These are phyloP conservation scores for Ophiostoma novo-ulmi DNA, from an alignment of 2,329 filamentous ascomycete genomes.

Conservation along the genomic window DNA sequence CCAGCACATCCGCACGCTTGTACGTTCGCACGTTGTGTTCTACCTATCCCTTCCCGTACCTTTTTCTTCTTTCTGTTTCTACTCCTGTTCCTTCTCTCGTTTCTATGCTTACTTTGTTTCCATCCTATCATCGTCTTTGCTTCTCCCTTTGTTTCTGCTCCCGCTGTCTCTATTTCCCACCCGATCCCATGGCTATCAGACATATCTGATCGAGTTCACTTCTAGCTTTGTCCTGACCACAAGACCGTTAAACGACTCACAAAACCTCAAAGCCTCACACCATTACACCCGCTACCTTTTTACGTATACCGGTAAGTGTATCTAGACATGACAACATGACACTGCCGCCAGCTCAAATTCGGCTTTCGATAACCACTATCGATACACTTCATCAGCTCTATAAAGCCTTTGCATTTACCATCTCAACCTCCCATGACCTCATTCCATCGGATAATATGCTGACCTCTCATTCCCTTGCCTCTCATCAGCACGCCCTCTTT, in stretches of 20 bases:
- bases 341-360: background rate
- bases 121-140: background rate
- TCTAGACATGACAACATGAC: background rate
- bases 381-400: background rate
- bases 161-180: conserved; percentile 8
- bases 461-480: background rate
- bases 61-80: conserved; percentile 9
- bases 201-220: conserved; percentile 10
- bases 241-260: conserved; percentile 2
- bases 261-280: background rate
- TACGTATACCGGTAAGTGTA: background rate
- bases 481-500: conserved; percentile 7
- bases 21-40: conserved; percentile 15
- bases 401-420: background rate
- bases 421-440: background rate
- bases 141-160: background rate
- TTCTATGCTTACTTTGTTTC: background rate
- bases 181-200: conserved; percentile 8
- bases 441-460: background rate
- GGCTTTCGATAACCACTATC: background rate
- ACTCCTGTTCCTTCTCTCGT: background rate
- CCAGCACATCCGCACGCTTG: conserved; percentile 6
- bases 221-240: background rate
- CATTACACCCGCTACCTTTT: background rate
- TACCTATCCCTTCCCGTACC: conserved; percentile 11